Conservation (phyloP, 768 basidiomycete species). For the Naganishia kalamii region DNA sequence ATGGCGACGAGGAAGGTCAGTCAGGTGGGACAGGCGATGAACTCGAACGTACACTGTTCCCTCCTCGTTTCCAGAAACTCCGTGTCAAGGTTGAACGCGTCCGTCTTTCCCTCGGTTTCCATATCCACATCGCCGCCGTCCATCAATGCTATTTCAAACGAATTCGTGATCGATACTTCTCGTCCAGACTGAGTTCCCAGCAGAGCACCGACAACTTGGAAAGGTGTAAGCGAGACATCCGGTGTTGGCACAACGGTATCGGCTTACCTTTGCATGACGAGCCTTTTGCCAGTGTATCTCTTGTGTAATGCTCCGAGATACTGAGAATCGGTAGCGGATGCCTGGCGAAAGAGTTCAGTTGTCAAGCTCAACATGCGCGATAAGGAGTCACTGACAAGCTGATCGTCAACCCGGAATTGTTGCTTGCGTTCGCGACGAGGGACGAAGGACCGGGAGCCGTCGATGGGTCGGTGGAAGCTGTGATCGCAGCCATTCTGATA, state of each 20-base stretch:
- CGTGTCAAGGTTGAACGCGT: constrained; percentile 57
- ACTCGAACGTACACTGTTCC: constrained; percentile 66
- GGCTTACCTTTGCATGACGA: not conserved
- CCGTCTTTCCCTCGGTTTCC: constrained; percentile 23
- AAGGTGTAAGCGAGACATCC: not conserved
- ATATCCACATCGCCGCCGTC: constrained; percentile 50
- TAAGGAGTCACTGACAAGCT: constrained; percentile 2
- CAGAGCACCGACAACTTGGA: constrained; percentile 78
- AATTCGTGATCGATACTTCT: constrained; percentile 94
- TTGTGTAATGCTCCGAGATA: constrained; percentile 89
- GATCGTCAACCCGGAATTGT: constrained; percentile 18
- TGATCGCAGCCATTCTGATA: not conserved
- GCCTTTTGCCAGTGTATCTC: constrained; percentile 48
- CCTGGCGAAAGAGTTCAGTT: constrained; percentile 48
- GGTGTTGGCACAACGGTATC: no score
- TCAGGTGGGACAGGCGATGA: not conserved
- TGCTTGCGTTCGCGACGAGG: constrained; percentile 4
- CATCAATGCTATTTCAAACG: constrained; percentile 67
- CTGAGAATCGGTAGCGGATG: constrained; percentile 95
- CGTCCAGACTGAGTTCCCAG: constrained; percentile 89
- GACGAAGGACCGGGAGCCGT: not conserved
- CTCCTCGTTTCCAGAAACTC: constrained; percentile 72
- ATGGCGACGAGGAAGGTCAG: constrained; percentile 12
- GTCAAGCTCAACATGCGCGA: no score
- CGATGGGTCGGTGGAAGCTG: not conserved